These are phyloP conservation scores for Pythium guiyangense DNA, from an alignment of 352 stramenopile species.

Conservation along the genomic window DNA sequence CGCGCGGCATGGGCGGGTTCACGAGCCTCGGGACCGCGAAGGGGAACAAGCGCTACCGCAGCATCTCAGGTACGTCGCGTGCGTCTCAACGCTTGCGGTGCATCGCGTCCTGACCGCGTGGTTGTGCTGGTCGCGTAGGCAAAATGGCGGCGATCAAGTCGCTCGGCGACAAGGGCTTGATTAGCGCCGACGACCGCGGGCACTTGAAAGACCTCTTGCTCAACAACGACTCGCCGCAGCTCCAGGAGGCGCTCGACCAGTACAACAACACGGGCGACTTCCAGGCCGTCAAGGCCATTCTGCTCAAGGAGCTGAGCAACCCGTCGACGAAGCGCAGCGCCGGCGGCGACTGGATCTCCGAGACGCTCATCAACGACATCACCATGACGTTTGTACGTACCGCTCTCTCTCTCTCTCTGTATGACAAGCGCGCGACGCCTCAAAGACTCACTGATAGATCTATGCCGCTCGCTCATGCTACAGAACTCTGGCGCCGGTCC, in stretches of 20 bases:
- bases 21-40: conserved; percentile 37
- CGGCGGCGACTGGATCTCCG: conserved; percentile 62
- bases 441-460: neutral
- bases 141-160: conserved; percentile 86
- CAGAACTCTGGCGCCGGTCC: conserved; percentile 5
- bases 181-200: conserved; percentile 59
- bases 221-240: conserved; percentile 69
- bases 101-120: neutral
- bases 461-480: neutral
- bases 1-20: conserved; percentile 20
- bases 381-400: conserved; percentile 46
- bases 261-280: conserved; percentile 81
- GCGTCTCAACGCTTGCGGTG: neutral
- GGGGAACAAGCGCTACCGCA: conserved; percentile 67
- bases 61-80: conserved; percentile 35
- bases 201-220: conserved; percentile 75
- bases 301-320: conserved; percentile 58
- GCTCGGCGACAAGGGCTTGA: conserved; percentile 65
- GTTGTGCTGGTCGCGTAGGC: conserved; percentile 10
- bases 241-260: conserved; percentile 69
- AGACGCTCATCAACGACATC: conserved; percentile 77
- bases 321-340: conserved; percentile 66
- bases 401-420: too few relatives aligned
- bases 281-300: conserved; percentile 62
- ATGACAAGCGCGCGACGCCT: neutral